Conservation (phyloP, 176 grass and related monocot genomes). For the Musa beccarii region DNA sequence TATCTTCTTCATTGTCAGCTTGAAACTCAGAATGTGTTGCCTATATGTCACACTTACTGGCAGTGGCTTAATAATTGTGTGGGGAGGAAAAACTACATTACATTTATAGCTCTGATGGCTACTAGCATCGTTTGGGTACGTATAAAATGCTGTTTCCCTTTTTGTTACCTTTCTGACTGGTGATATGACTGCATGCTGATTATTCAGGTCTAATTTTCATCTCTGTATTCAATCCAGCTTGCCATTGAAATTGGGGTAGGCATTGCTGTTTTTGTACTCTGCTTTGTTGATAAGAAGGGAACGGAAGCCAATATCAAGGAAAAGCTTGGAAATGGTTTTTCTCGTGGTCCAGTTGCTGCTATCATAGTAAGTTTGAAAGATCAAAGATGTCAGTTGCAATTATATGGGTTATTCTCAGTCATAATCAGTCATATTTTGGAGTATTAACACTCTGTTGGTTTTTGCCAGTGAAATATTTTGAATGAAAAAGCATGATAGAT, state of each 20-base stretch:
- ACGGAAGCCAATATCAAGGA: conserved; percentile 51
- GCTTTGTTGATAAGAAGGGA: conserved; percentile 63
- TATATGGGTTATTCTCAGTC: neutral
- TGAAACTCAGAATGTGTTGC: conserved; percentile 17
- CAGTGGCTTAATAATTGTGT: conserved; percentile 99
- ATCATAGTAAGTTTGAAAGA: conserved; percentile 65
- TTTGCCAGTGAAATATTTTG: neutral
- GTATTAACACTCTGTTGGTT: neutral
- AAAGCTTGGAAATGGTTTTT: conserved; percentile 93
- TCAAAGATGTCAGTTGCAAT: neutral
- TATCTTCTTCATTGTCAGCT: conserved; percentile 14
- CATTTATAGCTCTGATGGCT: conserved; percentile 86
- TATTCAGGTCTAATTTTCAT: neutral
- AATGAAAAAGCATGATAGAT: neutral
- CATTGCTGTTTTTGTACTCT: conserved; percentile 78
- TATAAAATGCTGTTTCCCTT: conserved; percentile 12
- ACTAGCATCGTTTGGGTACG: conserved; percentile 86
- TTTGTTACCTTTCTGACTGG: neutral
- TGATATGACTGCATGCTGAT: conserved; percentile 12
- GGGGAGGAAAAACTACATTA: conserved; percentile 87
- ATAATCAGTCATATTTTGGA: neutral
- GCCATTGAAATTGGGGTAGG: conserved; percentile 83
- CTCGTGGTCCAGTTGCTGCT: conserved; percentile 67
- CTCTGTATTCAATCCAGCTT: conserved; percentile 47
- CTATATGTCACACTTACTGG: conserved; percentile 6